Conservation (phyloP, 1,284 basidiomycete species). For the Ganoderma resinaceum region DNA sequence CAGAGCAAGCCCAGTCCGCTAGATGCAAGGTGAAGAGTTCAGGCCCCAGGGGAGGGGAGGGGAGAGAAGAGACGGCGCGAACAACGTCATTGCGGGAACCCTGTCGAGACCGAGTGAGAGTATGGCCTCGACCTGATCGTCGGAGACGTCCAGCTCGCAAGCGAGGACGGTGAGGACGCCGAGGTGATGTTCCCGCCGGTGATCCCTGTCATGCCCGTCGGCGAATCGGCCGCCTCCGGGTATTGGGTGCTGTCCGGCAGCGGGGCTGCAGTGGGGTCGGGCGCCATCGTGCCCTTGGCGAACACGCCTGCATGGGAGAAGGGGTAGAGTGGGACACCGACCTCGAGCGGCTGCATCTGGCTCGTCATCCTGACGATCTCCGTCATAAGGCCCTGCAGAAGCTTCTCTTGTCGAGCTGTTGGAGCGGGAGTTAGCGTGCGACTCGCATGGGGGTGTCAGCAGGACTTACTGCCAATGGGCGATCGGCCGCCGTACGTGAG, state of each 20-base stretch:
- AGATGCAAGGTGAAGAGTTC: background rate
- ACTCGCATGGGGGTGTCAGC: slow-evolving; percentile 13
- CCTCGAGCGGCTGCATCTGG: slow-evolving; percentile 77
- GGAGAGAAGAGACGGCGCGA: background rate
- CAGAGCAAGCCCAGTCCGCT: background rate
- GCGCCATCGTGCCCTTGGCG: slow-evolving; percentile 40
- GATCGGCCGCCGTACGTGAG: slow-evolving; percentile 77
- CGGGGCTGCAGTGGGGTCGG: slow-evolving; percentile 38
- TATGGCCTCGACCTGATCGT: slow-evolving; percentile 22
- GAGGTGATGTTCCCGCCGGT: slow-evolving; percentile 19
- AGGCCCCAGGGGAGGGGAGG: background rate
- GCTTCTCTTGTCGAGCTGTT: slow-evolving; percentile 76
- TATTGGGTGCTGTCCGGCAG: slow-evolving; percentile 42
- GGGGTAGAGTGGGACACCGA: slow-evolving; percentile 79
- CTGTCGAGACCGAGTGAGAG: slow-evolving; percentile 18
- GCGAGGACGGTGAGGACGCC: slow-evolving; percentile 16
- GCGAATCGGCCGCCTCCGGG: slow-evolving; percentile 32
- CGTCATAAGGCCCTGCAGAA: slow-evolving; percentile 83
- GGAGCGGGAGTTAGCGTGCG: slow-evolving; percentile 24
- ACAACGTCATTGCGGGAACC: slow-evolving; percentile 18
- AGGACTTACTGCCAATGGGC: slow-evolving; percentile 78
- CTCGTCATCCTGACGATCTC: slow-evolving; percentile 84
- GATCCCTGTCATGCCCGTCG: slow-evolving; percentile 23
- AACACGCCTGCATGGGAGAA: slow-evolving; percentile 76
- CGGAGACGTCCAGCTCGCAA: slow-evolving; percentile 29